These are phyloP conservation scores for Amphirosellinia nigrospora DNA, from an alignment of 495 filamentous ascomycete genomes.

Conservation along the genomic window DNA sequence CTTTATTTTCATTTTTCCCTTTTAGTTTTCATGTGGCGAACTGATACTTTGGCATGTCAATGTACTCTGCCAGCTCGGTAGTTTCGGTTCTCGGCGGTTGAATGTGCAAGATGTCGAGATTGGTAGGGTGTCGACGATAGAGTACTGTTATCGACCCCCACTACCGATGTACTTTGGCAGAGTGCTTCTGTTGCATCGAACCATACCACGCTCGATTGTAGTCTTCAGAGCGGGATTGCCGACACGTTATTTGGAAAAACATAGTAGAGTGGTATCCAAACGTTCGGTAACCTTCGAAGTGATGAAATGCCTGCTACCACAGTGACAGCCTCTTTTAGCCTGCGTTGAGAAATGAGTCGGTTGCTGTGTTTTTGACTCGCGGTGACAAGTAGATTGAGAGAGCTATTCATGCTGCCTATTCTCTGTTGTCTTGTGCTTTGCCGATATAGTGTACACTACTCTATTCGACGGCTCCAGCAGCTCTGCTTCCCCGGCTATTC, in stretches of 20 bases:
- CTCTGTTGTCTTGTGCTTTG: not conserved
- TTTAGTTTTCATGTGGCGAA: not conserved
- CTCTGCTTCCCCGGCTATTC: constrained; percentile 7
- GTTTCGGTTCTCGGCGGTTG: constrained; percentile 6
- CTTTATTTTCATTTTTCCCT: not conserved
- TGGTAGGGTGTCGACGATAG: not conserved
- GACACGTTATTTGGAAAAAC: constrained; percentile 20
- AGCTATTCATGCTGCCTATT: not conserved
- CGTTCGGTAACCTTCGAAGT: constrained; percentile 17
- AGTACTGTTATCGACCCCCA: not conserved
- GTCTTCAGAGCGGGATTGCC: constrained; percentile 18
- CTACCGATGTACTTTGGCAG: not conserved
- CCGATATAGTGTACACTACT: not conserved
- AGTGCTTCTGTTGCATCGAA: constrained; percentile 3
- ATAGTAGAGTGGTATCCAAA: constrained; percentile 19
- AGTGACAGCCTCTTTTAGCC: constrained; percentile 9
- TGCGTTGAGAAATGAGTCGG: not conserved
- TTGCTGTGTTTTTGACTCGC: not conserved
- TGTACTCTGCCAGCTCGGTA: not conserved
- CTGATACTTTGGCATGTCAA: not conserved
- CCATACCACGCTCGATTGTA: not conserved
- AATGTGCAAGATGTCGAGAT: constrained; percentile 1
- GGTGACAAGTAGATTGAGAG: not conserved
- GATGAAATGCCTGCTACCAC: not conserved
- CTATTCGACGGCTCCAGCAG: not conserved